These are phyloP conservation scores for Steccherinum ochraceum DNA, from an alignment of 768 basidiomycete genomes.

Conservation along the genomic window DNA sequence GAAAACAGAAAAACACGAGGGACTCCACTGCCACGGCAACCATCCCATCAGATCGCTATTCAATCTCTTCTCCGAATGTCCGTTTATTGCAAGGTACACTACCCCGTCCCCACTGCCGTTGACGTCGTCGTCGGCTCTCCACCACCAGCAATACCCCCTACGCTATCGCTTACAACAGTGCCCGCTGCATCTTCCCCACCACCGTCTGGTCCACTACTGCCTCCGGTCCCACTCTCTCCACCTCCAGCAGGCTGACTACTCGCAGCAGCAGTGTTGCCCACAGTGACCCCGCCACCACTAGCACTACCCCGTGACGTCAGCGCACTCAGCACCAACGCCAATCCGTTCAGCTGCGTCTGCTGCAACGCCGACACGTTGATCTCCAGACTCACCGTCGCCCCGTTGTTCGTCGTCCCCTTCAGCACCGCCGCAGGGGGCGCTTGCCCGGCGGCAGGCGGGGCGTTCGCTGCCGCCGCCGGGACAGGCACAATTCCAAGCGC, in stretches of 20 bases:
- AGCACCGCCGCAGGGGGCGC: conserved; percentile 73
- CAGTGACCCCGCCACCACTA: conserved; percentile 6
- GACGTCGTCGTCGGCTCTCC: background rate
- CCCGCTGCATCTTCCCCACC: too few relatives aligned
- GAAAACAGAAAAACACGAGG: too few relatives aligned
- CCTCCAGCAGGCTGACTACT: background rate
- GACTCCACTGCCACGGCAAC: too few relatives aligned
- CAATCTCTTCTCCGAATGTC: too few relatives aligned
- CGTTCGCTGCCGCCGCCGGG: conserved; percentile 46
- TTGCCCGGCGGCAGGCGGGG: conserved; percentile 45
- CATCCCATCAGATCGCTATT: too few relatives aligned
- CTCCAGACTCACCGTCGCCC: conserved; percentile 67
- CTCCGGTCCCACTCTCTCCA: background rate
- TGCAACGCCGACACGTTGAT: conserved; percentile 74
- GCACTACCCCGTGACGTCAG: conserved; percentile 44
- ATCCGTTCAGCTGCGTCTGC: conserved; percentile 68
- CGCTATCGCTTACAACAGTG: too few relatives aligned
- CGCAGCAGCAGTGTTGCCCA: background rate
- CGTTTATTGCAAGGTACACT: too few relatives aligned
- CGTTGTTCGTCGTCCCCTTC: conserved; percentile 64
- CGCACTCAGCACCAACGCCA: conserved; percentile 66
- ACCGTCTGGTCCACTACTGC: background rate
- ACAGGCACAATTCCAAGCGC: conserved; percentile 71
- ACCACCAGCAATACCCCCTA: too few relatives aligned
- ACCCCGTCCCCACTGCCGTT: too few relatives aligned